Base-by-base conservation (phyloP, 345 rosid genomes). In the Eutrema heterophyllum region DNA sequence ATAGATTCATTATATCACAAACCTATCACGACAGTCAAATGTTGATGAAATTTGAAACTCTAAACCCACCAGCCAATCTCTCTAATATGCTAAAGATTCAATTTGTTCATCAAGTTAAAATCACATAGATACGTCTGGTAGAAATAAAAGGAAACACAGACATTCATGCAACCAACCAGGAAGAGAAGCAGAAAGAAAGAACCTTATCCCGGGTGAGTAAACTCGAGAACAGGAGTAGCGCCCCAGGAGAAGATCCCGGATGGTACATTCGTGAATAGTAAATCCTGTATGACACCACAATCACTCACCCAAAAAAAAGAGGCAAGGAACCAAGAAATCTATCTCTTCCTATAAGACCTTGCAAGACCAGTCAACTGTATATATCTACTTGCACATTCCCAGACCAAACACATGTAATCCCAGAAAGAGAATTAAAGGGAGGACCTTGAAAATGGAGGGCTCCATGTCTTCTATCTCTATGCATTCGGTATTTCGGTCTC, bases 211-310 rank as follows among this genome's bases (percentile, higher is more conserved):
- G 82, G 84, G 78, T 78, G 73, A 78, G 87, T 83, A 86, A 84
- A 84, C 75, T 54, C 76, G 83, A 74, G 83, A 66, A 79, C 79
- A 84, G 83, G 78, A 75, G 81, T 75, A 79, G 80, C 80, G 76
- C 83, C 88, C 77, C 79, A 85, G 83, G 83, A 82, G 89, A 79
- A 76, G 81, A 77, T 82, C 78, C 90, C 87, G 79, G 81, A 78
- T 75, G 81, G 68, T 69, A 80, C 74, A 83, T 58, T 80, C 52
- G 70, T 70, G 82, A 67, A 76, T 30, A 71, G 81, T 71, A 44
- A 80, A 76, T 81, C 89, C 90, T 86, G 92, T 83, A 87, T 77
- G 87, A 78, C 85, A 89, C 86, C 81, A 83, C 81, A 81, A 84
- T 87, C 86, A 84, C 91, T 84, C 86, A 80, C 83, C 86, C 82